Base-by-base conservation (phyloP, 768 basidiomycete genomes). In the Coprinellus aureogranulatus region DNA sequence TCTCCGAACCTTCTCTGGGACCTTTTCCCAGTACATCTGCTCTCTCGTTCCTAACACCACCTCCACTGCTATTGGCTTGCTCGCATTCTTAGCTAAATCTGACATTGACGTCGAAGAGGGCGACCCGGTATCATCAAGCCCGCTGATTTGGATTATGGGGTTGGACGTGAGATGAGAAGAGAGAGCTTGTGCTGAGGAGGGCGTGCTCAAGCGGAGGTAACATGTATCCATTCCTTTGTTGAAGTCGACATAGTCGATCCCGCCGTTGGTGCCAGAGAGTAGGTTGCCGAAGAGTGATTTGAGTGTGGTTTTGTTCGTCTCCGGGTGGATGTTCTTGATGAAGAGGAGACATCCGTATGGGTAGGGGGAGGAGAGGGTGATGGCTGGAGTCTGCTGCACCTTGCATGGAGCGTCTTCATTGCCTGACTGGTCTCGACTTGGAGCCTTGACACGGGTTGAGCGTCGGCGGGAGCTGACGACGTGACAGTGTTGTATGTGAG, bases 261-360 rank as follows among this genome's bases (percentile, higher is more conserved):
- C 81, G 58, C 31, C 20, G 31, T 47, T 8, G 59, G 37, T 26
- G 11, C 20, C 11, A 22, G 64, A 59, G 44, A 84, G 78, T 2
- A 81, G 77, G 6, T 65, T 66, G 0, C 75, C 64, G 59, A 92
- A 86, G 4, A 90, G 67, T 2, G 74, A 68, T 42, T 84, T 86
- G 16, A 94, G 75, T 0, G 88, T 87, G 0, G 92, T 92, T 69
- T 92, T 92, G 67, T 92, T 94, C 26, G 90, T 90, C 56, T 85
- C 83, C 2, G 82, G 74, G 58, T 92, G 87, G 8, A 93, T 65
- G 66, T 90, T 80, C 42, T 85, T 84, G 5, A 84, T 81, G 65
- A 88, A 89, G 28, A 90, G 75, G 8, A 94, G 82, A 57, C 89
- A 90, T 27, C 80, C 75, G 3, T 69, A 72, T 0, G 91, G 92